phyloP scores from a whole-genome alignment of 208 protist genomes.

The Angomonas desouzai region DNA sequence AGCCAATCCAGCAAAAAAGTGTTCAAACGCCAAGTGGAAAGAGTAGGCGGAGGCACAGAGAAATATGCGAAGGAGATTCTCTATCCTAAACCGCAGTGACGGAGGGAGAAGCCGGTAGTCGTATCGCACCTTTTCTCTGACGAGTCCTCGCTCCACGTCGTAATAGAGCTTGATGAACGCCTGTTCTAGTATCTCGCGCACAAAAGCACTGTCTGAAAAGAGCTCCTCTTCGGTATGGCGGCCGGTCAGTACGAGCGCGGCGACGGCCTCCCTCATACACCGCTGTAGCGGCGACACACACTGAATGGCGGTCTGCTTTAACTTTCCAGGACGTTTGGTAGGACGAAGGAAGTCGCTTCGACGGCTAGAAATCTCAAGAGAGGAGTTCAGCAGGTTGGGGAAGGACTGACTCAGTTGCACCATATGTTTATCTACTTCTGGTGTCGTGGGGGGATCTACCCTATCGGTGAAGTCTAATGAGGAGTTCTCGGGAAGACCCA shows the following conservation, averaged over 20 bases:
- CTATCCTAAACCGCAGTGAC: slow-evolving; percentile 21
- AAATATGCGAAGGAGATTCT: slow-evolving; percentile 19
- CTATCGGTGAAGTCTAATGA: no score
- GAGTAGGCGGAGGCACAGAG: slow-evolving; percentile 42
- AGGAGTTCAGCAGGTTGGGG: background rate
- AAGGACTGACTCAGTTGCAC: background rate
- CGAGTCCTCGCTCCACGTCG: background rate
- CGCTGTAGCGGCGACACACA: background rate
- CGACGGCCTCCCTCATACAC: background rate
- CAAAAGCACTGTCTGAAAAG: slow-evolving; percentile 1
- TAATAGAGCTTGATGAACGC: slow-evolving; percentile 28
- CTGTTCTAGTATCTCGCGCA: slow-evolving; percentile 32
- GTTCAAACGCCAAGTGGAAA: slow-evolving; percentile 57
- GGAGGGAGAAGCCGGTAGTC: slow-evolving; percentile 17
- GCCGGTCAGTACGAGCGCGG: background rate
- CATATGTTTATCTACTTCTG: background rate
- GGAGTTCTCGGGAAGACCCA: no score
- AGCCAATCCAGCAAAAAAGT: slow-evolving; percentile 20
- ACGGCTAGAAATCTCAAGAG: background rate
- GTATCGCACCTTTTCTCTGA: background rate
- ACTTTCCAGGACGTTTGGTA: background rate
- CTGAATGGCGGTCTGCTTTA: background rate
- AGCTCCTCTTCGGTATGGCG: background rate
- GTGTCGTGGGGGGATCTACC: background rate
- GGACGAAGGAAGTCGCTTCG: background rate